Evolutionary conservation across 2,329 filamentous ascomycete species (phyloP).

Genomic region (Septoria petroselini): DNA sequence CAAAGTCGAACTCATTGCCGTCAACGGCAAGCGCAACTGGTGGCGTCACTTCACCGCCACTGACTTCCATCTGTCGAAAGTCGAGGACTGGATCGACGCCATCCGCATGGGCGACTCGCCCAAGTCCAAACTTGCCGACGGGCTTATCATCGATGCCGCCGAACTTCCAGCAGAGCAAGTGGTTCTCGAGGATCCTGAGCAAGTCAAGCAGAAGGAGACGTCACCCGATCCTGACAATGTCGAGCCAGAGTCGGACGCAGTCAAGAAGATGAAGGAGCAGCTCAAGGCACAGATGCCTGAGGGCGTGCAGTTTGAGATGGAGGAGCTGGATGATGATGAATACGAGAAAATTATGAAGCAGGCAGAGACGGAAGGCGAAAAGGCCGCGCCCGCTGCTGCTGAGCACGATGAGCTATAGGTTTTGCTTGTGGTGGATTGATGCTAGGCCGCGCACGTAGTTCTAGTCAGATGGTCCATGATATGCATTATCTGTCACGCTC

Average conservation of each 20-base stretch:
- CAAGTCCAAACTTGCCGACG: slow-evolving; percentile 66
- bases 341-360: slow-evolving; percentile 36
- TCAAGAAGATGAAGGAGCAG: slow-evolving; percentile 26
- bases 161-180: slow-evolving; percentile 31
- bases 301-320: slow-evolving; percentile 36
- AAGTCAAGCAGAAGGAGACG: slow-evolving; percentile 17
- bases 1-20: slow-evolving; percentile 69
- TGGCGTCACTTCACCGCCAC: slow-evolving; percentile 67
- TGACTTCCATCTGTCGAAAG: slow-evolving; percentile 54
- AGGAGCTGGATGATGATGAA: slow-evolving; percentile 38
- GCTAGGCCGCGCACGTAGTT: too few relatives aligned
- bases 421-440: too few relatives aligned
- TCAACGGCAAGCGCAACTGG: slow-evolving; percentile 85
- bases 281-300: slow-evolving; percentile 34
- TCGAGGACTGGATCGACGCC: slow-evolving; percentile 87
- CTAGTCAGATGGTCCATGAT: too few relatives aligned
- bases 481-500: too few relatives aligned
- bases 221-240: slow-evolving; percentile 11
- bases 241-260: slow-evolving; percentile 12
- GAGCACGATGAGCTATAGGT: slow-evolving; percentile 35
- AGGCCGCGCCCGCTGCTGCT: slow-evolving; percentile 8
- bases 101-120: slow-evolving; percentile 83
- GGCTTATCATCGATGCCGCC: slow-evolving; percentile 37
- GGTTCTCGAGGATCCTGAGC: slow-evolving; percentile 24
- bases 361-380: slow-evolving; percentile 16